Conservation (phyloP, 805 yeast genomes). For the Scheffersomyces spartinae region DNA sequence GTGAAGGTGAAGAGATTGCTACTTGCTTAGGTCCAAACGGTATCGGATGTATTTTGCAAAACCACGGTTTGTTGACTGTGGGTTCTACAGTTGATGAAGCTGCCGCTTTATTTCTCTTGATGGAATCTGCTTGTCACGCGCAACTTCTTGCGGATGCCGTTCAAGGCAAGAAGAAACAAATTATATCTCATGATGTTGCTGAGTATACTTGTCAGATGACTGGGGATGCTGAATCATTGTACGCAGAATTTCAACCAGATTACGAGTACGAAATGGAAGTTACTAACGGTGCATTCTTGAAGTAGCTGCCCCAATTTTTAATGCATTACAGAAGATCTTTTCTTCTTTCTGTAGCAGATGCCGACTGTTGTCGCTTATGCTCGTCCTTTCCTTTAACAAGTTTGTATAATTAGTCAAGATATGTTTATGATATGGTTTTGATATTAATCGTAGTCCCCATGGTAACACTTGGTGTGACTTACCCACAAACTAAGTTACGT, state of each 20-base stretch:
- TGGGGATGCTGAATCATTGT: constrained; percentile 58
- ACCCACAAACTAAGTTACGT: too few relatives aligned
- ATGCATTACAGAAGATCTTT: too few relatives aligned
- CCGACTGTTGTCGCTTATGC: too few relatives aligned
- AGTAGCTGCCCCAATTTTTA: too few relatives aligned
- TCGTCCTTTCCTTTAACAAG: too few relatives aligned
- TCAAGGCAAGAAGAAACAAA: constrained; percentile 24
- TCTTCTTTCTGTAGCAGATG: too few relatives aligned
- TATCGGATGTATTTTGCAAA: constrained; percentile 49
- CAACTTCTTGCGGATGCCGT: constrained; percentile 49
- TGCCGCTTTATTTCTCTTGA: constrained; percentile 48
- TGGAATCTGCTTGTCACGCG: constrained; percentile 57
- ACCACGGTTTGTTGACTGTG: constrained; percentile 64
- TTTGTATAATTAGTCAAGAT: too few relatives aligned
- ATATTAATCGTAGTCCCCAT: too few relatives aligned
- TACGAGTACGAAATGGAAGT: constrained; percentile 28
- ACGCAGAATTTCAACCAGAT: constrained; percentile 67
- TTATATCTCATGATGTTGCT: constrained; percentile 53
- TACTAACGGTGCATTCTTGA: constrained; percentile 12
- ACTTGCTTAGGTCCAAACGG: constrained; percentile 43
- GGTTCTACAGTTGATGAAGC: constrained; percentile 69
- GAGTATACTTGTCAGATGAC: constrained; percentile 48
- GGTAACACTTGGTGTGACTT: too few relatives aligned
- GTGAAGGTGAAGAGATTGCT: constrained; percentile 55
- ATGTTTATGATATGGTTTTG: too few relatives aligned